Base-by-base conservation (phyloP, 192 early-diverging fungal genomes). In the Radiomyces spectabilis region DNA sequence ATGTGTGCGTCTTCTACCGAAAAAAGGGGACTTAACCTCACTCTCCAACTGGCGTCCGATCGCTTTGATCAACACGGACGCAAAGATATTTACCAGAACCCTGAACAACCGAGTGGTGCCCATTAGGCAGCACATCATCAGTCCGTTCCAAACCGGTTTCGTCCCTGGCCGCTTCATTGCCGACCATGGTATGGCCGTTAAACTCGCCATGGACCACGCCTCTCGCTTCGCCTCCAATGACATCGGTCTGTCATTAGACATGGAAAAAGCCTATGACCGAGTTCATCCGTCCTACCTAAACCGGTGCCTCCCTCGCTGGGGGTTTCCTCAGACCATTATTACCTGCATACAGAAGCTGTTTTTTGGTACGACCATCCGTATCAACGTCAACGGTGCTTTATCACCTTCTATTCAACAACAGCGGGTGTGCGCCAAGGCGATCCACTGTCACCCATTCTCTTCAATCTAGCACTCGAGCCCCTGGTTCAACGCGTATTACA, bases 381-480 rank as follows among this genome's bases (percentile, higher is more conserved):
- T 63, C 12, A 58, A 54, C 9, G 40, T 70, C 22, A 70, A 70
- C 31, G 61, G 57, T 0, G 31, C 37, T 15, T 21, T 61, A 1
- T 5, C 50, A 2, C 7, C 1, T 7, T 43, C 61, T n/a, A 35
- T 63, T 41, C 0, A 12, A 13, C 68, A 70, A 46, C 1, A 19
- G 2, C 39, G 58, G 68, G 68, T 0, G 45, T 71, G 3, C 54
- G 68, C 4, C 62, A 71, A 43, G 58, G 68, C 2, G 61, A 70
- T 22, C 68, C 57, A 35, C 44, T 66, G 1, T 60, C 57, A 12
- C 65, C 65, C 8, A 1, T 66, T 1, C 43, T 68, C 1, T 59
- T 54, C 40, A 55, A 62, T 35, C 37, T 62, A 4, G 59, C 51
- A 10, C 32, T 68, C 22, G 66, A 68, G 12, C 59, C 59, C 0